Conservation (phyloP, 2,329 filamentous ascomycete genomes). For the Tolypocladium paradoxum region DNA sequence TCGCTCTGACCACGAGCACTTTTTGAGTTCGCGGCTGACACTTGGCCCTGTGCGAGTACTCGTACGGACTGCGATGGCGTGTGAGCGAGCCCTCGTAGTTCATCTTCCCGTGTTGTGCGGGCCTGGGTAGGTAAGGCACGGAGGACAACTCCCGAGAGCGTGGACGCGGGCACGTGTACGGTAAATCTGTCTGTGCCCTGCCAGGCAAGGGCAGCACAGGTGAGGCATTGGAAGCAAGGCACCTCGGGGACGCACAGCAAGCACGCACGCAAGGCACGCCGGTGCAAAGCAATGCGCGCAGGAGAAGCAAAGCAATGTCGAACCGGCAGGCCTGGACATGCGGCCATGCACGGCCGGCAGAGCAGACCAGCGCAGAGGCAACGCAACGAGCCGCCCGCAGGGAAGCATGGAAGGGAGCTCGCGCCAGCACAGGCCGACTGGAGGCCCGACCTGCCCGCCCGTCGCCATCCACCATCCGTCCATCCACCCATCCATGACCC, state of each 20-base stretch:
- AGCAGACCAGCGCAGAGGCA: background rate
- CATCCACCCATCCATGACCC: background rate
- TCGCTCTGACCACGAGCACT: background rate
- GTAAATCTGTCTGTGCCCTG: background rate
- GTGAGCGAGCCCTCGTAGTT: background rate
- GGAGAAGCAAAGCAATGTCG: background rate
- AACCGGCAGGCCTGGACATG: background rate
- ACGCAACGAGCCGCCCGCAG: background rate
- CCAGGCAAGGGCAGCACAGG: background rate
- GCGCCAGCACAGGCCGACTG: constrained; percentile 1
- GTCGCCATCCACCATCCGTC: background rate
- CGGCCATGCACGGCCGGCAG: background rate
- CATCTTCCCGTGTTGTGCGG: background rate
- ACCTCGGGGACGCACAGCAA: background rate
- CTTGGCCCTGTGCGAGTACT: background rate
- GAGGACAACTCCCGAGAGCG: background rate
- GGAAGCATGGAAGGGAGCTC: constrained; percentile 1
- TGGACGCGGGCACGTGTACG: background rate
- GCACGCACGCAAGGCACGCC: background rate
- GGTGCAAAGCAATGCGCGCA: background rate
- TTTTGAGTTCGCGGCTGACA: background rate
- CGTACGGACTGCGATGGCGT: background rate
- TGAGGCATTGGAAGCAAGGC: background rate
- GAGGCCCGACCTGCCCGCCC: background rate
- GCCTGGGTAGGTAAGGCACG: no score